Percentiles rank a stretch among this genome's conserved stretches.
These are phyloP conservation scores for Herpetospermum pedunculosum DNA, from an alignment of 306 rosid species.

Conservation along the genomic window DNA sequence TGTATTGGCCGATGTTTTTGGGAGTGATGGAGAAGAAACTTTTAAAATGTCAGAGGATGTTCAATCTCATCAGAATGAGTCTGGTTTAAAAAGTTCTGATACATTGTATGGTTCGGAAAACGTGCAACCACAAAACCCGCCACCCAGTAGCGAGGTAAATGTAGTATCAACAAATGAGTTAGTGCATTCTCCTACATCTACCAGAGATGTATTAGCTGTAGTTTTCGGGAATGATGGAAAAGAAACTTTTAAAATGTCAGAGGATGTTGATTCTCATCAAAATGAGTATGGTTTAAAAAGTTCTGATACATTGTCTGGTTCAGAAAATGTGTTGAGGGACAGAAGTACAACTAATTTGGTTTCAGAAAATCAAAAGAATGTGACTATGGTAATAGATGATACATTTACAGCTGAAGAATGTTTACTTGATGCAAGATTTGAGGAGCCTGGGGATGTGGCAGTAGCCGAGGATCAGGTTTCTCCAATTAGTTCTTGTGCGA, in stretches of 20 bases:
- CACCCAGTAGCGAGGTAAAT: background rate
- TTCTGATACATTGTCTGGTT: slow-evolving; percentile 16
- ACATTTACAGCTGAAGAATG: slow-evolving; percentile 12
- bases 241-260: slow-evolving; percentile 14
- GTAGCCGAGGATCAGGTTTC: slow-evolving; percentile 22
- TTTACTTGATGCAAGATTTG: slow-evolving; percentile 15
- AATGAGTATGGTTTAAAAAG: slow-evolving; percentile 6
- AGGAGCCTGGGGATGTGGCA: slow-evolving; percentile 17
- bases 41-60: slow-evolving; percentile 11
- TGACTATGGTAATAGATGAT: slow-evolving; percentile 9
- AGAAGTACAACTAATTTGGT: slow-evolving; percentile 18
- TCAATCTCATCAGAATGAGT: slow-evolving; percentile 4
- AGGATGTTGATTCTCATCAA: slow-evolving; percentile 11
- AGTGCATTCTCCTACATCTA: background rate
- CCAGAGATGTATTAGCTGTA: background rate
- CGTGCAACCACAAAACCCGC: background rate
- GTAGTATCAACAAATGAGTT: background rate
- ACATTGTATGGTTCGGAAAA: no score
- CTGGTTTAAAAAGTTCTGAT: slow-evolving; percentile 10
- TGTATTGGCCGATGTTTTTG: background rate
- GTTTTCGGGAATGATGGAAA: slow-evolving; percentile 12
- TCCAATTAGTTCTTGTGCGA: slow-evolving; percentile 13
- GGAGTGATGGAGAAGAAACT: slow-evolving; percentile 18
- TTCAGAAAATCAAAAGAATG: slow-evolving; percentile 16
- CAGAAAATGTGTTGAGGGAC: slow-evolving; percentile 10